Evolutionary conservation across 2,329 filamentous ascomycete genomes (phyloP).

Genomic region (Penicillium sp.): DNA sequence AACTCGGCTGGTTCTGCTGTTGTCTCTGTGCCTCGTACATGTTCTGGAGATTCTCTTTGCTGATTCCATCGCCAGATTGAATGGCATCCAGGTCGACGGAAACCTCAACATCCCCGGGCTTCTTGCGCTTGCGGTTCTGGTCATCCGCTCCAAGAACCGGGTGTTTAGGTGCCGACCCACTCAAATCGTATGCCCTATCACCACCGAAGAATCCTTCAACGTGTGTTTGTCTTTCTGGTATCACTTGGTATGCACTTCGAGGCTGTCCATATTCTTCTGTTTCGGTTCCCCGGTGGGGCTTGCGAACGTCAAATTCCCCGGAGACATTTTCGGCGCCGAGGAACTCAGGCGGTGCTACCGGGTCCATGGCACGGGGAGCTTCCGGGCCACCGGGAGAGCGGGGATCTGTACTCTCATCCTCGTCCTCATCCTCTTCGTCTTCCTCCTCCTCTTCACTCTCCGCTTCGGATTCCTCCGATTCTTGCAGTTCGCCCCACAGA

Average conservation of each 20-base stretch:
- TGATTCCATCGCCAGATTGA: conserved; percentile 71
- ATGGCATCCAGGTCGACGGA: conserved; percentile 85
- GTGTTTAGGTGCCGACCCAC: conserved; percentile 57
- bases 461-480: conserved; percentile 71
- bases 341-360: conserved; percentile 78
- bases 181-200: conserved; percentile 89
- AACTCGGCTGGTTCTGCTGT: conserved; percentile 67
- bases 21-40: conserved; percentile 74
- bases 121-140: conserved; percentile 81
- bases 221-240: conserved; percentile 83
- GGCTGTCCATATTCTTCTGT: conserved; percentile 77
- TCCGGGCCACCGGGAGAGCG: conserved; percentile 77
- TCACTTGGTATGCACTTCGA: conserved; percentile 81
- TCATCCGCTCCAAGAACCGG: conserved; percentile 81
- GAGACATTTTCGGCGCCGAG: conserved; percentile 73
- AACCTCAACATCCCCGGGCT: conserved; percentile 92
- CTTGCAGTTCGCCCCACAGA: conserved; percentile 89
- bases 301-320: conserved; percentile 89
- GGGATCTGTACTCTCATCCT: conserved; percentile 63
- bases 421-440: conserved; percentile 55
- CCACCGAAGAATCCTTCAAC: conserved; percentile 95
- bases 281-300: conserved; percentile 79
- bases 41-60: conserved; percentile 78
- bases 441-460: conserved; percentile 69
- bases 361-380: conserved; percentile 78